Conservation (phyloP, 768 basidiomycete genomes). For the Termitomyces heimii region DNA sequence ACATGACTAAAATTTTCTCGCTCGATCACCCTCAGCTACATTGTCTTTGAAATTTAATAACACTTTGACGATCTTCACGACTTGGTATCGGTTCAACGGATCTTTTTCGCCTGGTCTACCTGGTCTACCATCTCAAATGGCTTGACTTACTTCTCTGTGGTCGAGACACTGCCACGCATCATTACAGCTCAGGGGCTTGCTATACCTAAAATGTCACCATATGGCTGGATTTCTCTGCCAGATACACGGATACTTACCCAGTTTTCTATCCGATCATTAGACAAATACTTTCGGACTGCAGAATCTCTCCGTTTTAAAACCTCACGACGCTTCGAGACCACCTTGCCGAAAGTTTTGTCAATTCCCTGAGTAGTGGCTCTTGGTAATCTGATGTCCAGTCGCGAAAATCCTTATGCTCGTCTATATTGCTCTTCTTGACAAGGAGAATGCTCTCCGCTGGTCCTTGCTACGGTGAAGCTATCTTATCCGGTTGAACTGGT, state of each 20-base stretch:
- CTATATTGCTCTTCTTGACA: not conserved
- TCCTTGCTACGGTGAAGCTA: not conserved
- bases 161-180: not conserved
- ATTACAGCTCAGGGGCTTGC: too few species aligned
- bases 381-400: not conserved
- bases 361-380: not conserved
- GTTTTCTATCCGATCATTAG: not conserved
- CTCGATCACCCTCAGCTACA: not conserved
- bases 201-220: not conserved
- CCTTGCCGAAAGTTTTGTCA: not conserved
- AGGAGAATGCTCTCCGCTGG: not conserved
- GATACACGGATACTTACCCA: too few species aligned
- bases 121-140: not conserved
- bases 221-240: too few species aligned
- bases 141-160: not conserved
- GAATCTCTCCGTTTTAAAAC: not conserved
- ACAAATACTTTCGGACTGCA: not conserved
- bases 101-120: too few species aligned
- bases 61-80: not conserved
- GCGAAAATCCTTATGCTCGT: too few species aligned
- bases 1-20: not conserved
- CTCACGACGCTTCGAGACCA: not conserved
- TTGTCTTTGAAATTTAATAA: not conserved
- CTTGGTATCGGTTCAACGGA: not conserved
- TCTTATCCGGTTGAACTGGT: not conserved